Evolutionary conservation across 768 basidiomycete species (phyloP).

Genomic region (Lanmaoa rubissima): DNA sequence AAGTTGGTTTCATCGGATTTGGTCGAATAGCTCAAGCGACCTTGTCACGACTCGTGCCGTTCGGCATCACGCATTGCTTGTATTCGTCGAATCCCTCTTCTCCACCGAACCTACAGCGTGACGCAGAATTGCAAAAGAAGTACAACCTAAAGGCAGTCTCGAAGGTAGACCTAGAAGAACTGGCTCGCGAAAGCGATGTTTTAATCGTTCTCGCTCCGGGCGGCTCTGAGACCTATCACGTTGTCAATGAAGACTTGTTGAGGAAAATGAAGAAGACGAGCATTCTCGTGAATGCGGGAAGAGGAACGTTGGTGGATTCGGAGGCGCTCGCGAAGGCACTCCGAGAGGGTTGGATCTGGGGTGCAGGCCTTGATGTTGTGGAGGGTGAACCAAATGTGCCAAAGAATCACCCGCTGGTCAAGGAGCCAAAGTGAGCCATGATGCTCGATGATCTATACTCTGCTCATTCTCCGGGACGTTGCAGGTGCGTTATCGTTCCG

Average conservation of each 20-base stretch:
- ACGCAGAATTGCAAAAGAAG: conserved; percentile 38
- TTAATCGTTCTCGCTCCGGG: conserved; percentile 83
- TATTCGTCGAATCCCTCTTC: conserved; percentile 64
- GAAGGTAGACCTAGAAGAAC: conserved; percentile 59
- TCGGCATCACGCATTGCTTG: conserved; percentile 73
- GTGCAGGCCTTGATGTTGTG: conserved; percentile 91
- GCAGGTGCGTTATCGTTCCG: conserved; percentile 78
- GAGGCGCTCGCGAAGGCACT: conserved; percentile 84
- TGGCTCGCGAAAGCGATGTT: conserved; percentile 80
- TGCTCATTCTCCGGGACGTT: neutral
- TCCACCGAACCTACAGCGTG: conserved; percentile 37
- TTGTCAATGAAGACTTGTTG: conserved; percentile 73
- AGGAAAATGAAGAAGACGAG: conserved; percentile 80
- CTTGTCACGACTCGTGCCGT: conserved; percentile 73
- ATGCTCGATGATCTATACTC: neutral
- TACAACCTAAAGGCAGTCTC: conserved; percentile 39
- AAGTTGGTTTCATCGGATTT: conserved; percentile 90
- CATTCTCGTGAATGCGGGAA: conserved; percentile 80
- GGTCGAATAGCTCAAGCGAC: conserved; percentile 91
- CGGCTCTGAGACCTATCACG: conserved; percentile 63
- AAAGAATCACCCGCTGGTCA: conserved; percentile 75
- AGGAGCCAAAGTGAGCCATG: conserved; percentile 60
- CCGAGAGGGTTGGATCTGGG: conserved; percentile 77
- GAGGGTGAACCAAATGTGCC: conserved; percentile 84
- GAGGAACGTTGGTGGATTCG: conserved; percentile 89